Evolutionary conservation across 208 protist species (phyloP).

Genomic region (Leptomonas seymouri): DNA sequence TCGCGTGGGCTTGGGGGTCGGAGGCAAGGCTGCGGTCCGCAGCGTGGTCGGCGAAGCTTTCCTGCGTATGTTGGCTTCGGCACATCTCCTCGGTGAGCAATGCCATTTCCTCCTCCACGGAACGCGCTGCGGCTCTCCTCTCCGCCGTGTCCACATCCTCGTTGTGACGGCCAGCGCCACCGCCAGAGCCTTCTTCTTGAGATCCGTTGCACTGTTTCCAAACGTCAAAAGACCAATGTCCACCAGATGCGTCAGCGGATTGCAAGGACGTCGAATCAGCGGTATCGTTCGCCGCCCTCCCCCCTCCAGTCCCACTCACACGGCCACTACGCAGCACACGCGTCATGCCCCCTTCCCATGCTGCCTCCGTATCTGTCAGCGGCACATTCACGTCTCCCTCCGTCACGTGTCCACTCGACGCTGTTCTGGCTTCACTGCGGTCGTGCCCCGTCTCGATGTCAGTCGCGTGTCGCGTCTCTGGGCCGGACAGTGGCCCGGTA

Average conservation of each 20-base stretch:
- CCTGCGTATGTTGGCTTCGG: neutral
- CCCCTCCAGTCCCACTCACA: neutral
- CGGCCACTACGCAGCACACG: conserved; percentile 7
- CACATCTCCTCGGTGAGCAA: conserved; percentile 8
- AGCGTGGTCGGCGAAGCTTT: neutral
- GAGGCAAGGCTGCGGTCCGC: neutral
- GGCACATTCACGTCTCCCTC: neutral
- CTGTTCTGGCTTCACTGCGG: too few species aligned
- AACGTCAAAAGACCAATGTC: too few species aligned
- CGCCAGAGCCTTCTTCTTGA: too few species aligned
- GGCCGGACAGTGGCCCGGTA: too few species aligned
- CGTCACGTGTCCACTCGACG: too few species aligned
- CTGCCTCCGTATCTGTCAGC: neutral
- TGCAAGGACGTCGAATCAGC: too few species aligned
- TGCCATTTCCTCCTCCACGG: conserved; percentile 8
- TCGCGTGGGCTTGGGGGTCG: too few species aligned
- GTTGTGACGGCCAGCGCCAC: too few species aligned
- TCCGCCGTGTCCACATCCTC: neutral
- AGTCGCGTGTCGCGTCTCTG: too few species aligned
- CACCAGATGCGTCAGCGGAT: too few species aligned
- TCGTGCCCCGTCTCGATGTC: too few species aligned
- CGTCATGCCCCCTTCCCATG: neutral
- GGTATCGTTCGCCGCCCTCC: neutral
- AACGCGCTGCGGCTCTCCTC: neutral
- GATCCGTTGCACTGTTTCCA: too few species aligned